These are phyloP conservation scores for Protomyces pachydermus DNA, from an alignment of 1,139 yeast genomes.

Conservation along the genomic window DNA sequence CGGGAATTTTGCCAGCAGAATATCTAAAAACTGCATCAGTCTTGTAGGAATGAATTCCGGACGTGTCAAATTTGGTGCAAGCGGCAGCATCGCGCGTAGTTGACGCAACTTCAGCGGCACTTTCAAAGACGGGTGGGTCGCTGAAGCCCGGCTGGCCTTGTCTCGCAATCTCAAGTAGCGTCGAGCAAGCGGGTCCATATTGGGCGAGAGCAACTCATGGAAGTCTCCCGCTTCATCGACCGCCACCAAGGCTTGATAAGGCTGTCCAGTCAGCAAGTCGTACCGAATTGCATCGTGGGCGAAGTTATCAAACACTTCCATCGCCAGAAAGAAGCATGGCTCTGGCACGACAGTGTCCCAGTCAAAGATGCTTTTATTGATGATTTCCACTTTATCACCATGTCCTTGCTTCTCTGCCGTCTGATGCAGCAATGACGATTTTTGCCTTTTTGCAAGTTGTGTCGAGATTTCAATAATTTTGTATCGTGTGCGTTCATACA, in stretches of 20 bases:
- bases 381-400: slow-evolving; percentile 56
- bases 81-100: slow-evolving; percentile 49
- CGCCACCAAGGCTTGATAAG: slow-evolving; percentile 73
- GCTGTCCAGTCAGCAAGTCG: slow-evolving; percentile 61
- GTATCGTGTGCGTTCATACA: slow-evolving; percentile 62
- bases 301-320: slow-evolving; percentile 81
- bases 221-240: slow-evolving; percentile 72
- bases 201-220: slow-evolving; percentile 66
- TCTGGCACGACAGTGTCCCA: slow-evolving; percentile 63
- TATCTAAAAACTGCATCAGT: slow-evolving; percentile 59
- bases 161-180: slow-evolving; percentile 55
- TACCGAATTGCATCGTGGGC: slow-evolving; percentile 78
- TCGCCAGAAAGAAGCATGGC: slow-evolving; percentile 73
- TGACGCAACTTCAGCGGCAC: slow-evolving; percentile 39
- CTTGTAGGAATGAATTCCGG: slow-evolving; percentile 82
- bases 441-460: slow-evolving; percentile 62
- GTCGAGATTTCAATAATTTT: slow-evolving; percentile 72
- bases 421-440: slow-evolving; percentile 39
- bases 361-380: slow-evolving; percentile 69
- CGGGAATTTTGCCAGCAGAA: slow-evolving; percentile 64
- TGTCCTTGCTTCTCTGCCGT: slow-evolving; percentile 38
- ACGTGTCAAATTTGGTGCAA: slow-evolving; percentile 62
- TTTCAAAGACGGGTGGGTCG: slow-evolving; percentile 9
- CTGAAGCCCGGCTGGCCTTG: slow-evolving; percentile 39
- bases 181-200: slow-evolving; percentile 58